Conservation (phyloP, 2,329 filamentous ascomycete species). For the Stachybotrys chlorohalonatus region DNA sequence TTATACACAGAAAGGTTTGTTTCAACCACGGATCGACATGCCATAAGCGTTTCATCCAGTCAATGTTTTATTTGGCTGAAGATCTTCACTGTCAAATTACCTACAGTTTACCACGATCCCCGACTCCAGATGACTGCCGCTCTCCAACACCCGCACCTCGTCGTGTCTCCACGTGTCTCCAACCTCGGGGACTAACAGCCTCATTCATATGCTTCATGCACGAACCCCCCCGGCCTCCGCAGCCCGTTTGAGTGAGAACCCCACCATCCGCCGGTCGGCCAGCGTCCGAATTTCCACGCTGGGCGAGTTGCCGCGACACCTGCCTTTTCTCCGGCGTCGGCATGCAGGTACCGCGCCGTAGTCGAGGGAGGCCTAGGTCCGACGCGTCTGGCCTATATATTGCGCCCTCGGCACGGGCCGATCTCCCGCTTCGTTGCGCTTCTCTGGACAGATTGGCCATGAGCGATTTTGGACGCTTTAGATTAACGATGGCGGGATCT, state of each 20-base stretch:
- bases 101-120: background rate
- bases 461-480: background rate
- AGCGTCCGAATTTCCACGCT: background rate
- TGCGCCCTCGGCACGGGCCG: background rate
- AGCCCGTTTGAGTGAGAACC: background rate
- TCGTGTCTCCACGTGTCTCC: background rate
- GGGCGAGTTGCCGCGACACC: background rate
- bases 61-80: background rate
- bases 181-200: background rate
- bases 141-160: background rate
- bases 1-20: too few species aligned
- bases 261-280: background rate
- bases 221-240: background rate
- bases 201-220: background rate
- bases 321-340: background rate
- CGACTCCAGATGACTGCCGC: background rate
- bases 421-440: background rate
- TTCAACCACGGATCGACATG: background rate
- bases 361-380: background rate
- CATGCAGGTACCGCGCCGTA: background rate
- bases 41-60: background rate
- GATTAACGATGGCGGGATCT: background rate
- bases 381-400: background rate
- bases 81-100: background rate
- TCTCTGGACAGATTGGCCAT: background rate